Percentiles rank a stretch among this genome's conserved stretches.
Evolutionary conservation across 1,284 basidiomycete genomes (phyloP).

Genomic region (Cerioporus squamosus): DNA sequence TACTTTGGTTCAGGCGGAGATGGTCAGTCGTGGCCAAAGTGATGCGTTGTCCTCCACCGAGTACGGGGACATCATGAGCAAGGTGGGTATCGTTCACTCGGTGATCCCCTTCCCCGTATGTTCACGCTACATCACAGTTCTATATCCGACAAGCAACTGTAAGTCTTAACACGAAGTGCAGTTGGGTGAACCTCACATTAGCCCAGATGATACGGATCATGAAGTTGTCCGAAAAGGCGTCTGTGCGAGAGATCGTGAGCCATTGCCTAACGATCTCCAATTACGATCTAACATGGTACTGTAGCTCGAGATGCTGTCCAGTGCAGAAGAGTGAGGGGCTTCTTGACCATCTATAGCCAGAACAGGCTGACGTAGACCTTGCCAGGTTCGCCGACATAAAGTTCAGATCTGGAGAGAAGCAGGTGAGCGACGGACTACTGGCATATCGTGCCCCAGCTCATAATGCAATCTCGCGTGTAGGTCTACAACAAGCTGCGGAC

Average conservation of each 20-base stretch:
- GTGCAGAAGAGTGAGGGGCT: slow-evolving; percentile 65
- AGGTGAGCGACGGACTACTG: slow-evolving; percentile 40
- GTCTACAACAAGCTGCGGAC: slow-evolving; percentile 67
- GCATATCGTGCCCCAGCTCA: no score
- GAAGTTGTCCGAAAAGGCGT: slow-evolving; percentile 55
- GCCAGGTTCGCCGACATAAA: slow-evolving; percentile 67
- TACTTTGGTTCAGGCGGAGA: slow-evolving; percentile 58
- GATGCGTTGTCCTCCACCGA: slow-evolving; percentile 61
- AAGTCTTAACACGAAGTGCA: slow-evolving; percentile 16
- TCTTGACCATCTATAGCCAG: background rate
- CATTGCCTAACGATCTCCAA: background rate
- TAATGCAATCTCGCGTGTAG: slow-evolving; percentile 30
- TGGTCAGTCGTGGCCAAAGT: slow-evolving; percentile 54
- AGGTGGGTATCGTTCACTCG: slow-evolving; percentile 46
- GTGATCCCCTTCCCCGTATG: background rate
- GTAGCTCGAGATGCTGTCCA: slow-evolving; percentile 68
- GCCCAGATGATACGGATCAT: slow-evolving; percentile 71
- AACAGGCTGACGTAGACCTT: background rate
- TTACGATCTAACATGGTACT: background rate
- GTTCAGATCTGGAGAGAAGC: slow-evolving; percentile 72
- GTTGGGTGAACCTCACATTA: background rate
- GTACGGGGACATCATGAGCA: slow-evolving; percentile 86
- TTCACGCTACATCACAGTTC: slow-evolving; percentile 47
- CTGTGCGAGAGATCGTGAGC: slow-evolving; percentile 68
- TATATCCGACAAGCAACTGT: slow-evolving; percentile 76